These are phyloP conservation scores for Quercus tomentella DNA, from an alignment of 331 rosid species.

Conservation along the genomic window DNA sequence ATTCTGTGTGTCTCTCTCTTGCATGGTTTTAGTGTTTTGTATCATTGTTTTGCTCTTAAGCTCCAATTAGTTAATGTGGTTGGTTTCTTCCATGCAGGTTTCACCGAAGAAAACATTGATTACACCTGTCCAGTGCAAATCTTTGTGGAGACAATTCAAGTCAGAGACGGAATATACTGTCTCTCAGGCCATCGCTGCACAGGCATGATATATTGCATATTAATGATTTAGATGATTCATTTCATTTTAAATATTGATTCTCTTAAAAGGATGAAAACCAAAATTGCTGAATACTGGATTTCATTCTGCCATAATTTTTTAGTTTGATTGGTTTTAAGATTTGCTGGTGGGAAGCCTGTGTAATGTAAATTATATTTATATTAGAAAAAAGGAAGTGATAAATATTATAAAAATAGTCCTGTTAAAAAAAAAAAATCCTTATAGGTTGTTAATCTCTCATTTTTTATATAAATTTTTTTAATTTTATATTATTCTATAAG, in stretches of 20 bases:
- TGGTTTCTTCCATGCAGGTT: slow-evolving; percentile 43
- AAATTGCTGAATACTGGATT: background rate
- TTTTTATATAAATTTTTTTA: too few species aligned
- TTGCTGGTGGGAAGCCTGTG: background rate
- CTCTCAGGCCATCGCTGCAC: slow-evolving; percentile 96
- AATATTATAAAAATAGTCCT: background rate
- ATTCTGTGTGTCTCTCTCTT: background rate
- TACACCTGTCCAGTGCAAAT: slow-evolving; percentile 94
- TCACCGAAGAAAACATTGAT: slow-evolving; percentile 68
- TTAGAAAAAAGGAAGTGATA: background rate
- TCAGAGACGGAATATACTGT: slow-evolving; percentile 90
- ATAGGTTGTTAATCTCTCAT: background rate
- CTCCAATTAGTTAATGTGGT: slow-evolving; percentile 7
- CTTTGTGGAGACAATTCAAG: slow-evolving; percentile 96
- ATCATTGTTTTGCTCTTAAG: slow-evolving; percentile 2
- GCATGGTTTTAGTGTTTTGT: background rate
- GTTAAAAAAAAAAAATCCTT: background rate
- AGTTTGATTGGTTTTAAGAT: background rate
- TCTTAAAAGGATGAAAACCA: background rate
- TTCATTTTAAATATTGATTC: slow-evolving; percentile 5
- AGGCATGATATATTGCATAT: slow-evolving; percentile 43
- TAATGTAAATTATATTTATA: background rate
- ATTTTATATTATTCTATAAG: background rate
- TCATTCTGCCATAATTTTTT: background rate
- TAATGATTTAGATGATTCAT: background rate